Conservation (phyloP, 495 filamentous ascomycete genomes). For the Pyronema domesticum region DNA sequence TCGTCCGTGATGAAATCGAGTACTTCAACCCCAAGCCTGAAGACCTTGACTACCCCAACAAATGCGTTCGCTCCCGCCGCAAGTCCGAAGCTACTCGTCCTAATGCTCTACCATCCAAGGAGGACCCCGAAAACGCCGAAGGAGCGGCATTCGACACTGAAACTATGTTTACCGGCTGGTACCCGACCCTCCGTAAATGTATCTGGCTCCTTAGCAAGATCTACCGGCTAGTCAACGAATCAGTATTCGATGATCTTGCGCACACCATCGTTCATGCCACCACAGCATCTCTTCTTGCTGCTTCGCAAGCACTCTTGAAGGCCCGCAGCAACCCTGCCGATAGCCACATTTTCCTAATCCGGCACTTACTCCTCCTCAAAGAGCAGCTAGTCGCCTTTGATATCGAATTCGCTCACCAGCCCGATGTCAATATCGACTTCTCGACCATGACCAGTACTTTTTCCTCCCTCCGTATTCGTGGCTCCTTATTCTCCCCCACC, state of each 20-base stretch:
- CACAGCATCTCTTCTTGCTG: conserved; percentile 44
- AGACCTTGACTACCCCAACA: conserved; percentile 37
- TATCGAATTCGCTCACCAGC: conserved; percentile 44
- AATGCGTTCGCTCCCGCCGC: conserved; percentile 2
- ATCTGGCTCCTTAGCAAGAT: conserved; percentile 61
- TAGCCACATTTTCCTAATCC: conserved; percentile 53
- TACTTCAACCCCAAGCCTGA: conserved; percentile 48
- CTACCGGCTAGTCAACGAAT: conserved; percentile 55
- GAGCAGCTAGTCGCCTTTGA: conserved; percentile 67
- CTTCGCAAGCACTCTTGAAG: conserved; percentile 35
- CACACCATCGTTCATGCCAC: conserved; percentile 64
- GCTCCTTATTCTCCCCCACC: conserved; percentile 49
- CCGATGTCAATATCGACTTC: conserved; percentile 50
- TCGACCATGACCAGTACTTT: conserved; percentile 50
- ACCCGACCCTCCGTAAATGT: conserved; percentile 56
- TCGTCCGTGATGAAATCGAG: conserved; percentile 53
- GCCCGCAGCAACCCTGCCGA: conserved; percentile 34
- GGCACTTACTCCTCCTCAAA: conserved; percentile 55
- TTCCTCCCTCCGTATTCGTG: conserved; percentile 51
- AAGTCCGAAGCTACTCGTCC: conserved; percentile 30
- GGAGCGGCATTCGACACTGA: conserved; percentile 29
- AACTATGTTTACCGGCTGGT: conserved; percentile 31
- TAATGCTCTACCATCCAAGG: conserved; percentile 27
- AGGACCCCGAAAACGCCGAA: conserved; percentile 35
- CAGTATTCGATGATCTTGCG: conserved; percentile 59